phyloP scores from a whole-genome alignment of 2,329 filamentous ascomycete genomes.

The Penicillium vulpinum region DNA sequence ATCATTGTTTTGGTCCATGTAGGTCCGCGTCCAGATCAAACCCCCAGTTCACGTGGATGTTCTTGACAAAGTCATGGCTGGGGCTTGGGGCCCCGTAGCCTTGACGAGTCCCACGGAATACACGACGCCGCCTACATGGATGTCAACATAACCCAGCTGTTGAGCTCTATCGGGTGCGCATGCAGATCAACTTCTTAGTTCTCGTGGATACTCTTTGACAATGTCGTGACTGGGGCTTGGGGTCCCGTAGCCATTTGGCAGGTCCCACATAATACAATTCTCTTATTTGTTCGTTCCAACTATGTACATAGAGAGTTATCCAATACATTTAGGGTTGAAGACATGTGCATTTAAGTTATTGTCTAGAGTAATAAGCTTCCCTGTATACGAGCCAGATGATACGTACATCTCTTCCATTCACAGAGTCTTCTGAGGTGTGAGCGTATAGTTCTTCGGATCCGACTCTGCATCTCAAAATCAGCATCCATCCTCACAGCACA shows the following conservation, averaged over 20 bases:
- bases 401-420: slow-evolving; percentile 8
- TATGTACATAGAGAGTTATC: too few relatives aligned
- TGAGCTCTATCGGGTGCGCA: too few relatives aligned
- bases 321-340: too few relatives aligned
- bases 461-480: slow-evolving; percentile 36
- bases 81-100: too few relatives aligned
- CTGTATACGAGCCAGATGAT: not conserved
- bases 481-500: slow-evolving; percentile 4
- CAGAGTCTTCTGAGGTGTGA: slow-evolving; percentile 38
- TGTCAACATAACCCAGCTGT: too few relatives aligned
- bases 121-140: not conserved
- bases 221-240: too few relatives aligned
- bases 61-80: not conserved
- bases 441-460: slow-evolving; percentile 44
- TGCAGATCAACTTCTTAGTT: too few relatives aligned
- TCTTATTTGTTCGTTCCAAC: too few relatives aligned
- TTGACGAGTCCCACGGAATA: not conserved
- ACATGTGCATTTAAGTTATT: not conserved
- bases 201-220: too few relatives aligned
- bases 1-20: not conserved
- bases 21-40: not conserved
- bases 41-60: not conserved
- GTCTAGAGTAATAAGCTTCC: not conserved
- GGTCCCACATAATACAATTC: not conserved
- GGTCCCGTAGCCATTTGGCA: not conserved